These are phyloP conservation scores for Exophiala lecanii-corni DNA, from an alignment of 2,329 filamentous ascomycete species.

Conservation along the genomic window DNA sequence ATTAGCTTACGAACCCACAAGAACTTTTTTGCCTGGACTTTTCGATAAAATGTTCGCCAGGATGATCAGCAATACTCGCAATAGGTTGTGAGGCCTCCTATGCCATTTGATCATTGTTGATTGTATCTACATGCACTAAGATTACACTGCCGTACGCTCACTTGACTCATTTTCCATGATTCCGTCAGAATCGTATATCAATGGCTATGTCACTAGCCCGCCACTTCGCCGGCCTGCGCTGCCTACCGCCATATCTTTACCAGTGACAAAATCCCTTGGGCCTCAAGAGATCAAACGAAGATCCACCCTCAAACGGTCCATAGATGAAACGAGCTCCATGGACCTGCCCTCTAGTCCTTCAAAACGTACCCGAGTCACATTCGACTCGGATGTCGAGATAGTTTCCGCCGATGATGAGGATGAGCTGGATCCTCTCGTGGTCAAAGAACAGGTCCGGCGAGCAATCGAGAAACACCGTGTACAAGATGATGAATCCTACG, in stretches of 20 bases:
- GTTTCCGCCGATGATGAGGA: constrained; percentile 27
- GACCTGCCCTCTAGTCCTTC: constrained; percentile 31
- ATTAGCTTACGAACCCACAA: constrained; percentile 16
- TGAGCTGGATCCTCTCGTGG: constrained; percentile 35
- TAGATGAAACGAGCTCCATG: constrained; percentile 24
- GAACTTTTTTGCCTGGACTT: constrained; percentile 10
- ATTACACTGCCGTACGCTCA: background rate
- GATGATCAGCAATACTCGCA: no score
- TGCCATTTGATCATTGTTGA: no score
- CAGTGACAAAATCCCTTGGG: constrained; percentile 14
- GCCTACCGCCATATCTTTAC: constrained; percentile 15
- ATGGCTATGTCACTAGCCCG: constrained; percentile 13
- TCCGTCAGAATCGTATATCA: background rate
- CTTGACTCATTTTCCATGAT: constrained; percentile 1
- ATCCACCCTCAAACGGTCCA: constrained; percentile 25
- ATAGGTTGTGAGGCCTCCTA: no score
- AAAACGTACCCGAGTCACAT: constrained; percentile 42
- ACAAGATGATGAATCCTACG: constrained; percentile 54
- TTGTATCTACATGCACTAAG: no score
- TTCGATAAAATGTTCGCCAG: background rate
- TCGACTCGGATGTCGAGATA: constrained; percentile 37
- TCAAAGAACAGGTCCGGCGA: constrained; percentile 58
- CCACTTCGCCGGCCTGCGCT: constrained; percentile 20
- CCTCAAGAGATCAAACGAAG: constrained; percentile 15
- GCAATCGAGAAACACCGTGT: constrained; percentile 51